Conservation (phyloP, 352 stramenopile species). For the Peronosclerospora sorghi region DNA sequence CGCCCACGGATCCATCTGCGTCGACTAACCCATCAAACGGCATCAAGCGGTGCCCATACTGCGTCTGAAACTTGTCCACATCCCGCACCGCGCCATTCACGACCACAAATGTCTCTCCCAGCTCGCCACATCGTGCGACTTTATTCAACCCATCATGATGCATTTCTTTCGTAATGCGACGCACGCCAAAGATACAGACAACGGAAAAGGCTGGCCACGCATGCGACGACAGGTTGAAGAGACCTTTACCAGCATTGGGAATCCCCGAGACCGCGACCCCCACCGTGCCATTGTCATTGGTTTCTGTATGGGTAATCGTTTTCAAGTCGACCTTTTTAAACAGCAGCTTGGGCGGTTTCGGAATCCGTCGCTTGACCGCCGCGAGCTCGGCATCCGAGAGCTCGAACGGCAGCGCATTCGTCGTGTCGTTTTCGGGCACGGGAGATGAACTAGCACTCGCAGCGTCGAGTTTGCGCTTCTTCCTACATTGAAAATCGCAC, state of each 20-base stretch:
- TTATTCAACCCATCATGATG: conserved; percentile 84
- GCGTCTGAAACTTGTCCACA: conserved; percentile 82
- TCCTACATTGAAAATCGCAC: conserved; percentile 36
- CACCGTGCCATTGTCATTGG: conserved; percentile 82
- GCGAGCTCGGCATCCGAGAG: conserved; percentile 74
- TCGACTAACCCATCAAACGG: conserved; percentile 78
- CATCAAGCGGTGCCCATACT: conserved; percentile 75
- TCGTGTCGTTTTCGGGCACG: conserved; percentile 50
- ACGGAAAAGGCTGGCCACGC: conserved; percentile 80
- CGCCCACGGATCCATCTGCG: conserved; percentile 69
- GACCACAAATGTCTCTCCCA: conserved; percentile 82
- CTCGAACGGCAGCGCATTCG: conserved; percentile 50
- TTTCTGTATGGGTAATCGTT: conserved; percentile 78
- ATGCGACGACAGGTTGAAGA: conserved; percentile 77
- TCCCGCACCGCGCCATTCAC: conserved; percentile 79
- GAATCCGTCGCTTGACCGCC: conserved; percentile 67
- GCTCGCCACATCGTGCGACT: conserved; percentile 68
- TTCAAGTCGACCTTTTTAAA: conserved; percentile 82
- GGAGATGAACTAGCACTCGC: conserved; percentile 36
- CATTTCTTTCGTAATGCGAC: conserved; percentile 79
- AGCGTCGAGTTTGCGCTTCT: conserved; percentile 64
- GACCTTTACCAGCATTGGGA: conserved; percentile 61
- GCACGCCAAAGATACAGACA: conserved; percentile 82
- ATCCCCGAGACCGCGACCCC: conserved; percentile 76
- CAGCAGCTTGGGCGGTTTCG: conserved; percentile 67